Base-by-base conservation (phyloP, 2,329 filamentous ascomycete species). In the Pseudocercospora fijiensis region DNA sequence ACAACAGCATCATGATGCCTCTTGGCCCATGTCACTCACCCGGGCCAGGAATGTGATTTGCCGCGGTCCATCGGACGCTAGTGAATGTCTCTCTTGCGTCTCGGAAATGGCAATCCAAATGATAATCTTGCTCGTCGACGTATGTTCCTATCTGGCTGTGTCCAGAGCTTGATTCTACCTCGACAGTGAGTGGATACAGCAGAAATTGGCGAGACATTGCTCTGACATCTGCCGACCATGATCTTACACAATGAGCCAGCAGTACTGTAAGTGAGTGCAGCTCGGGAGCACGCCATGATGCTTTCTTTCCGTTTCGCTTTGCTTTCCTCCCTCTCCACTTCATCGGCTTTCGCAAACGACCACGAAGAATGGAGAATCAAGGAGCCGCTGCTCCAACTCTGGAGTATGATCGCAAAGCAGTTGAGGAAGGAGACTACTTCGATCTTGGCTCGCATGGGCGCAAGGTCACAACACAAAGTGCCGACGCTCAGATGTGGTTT, bases 401-500 rank as follows among this genome's bases (percentile, higher is more conserved):
- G 28, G 53, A 56, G 18, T 56, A 56, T 18, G 24, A 58, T 27
- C 41, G 33, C 37, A 30, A 45, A 45, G 41, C 56, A 24, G 62
- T 58, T 13, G 47, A 47, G 2, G 22, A 18, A 45, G 65, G 65
- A 16, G 59, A 65, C 33, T 77, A 78, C 64, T 83, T 81, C 73
- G 74, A 91, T 67, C 83, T 91, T 1, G 89, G 89, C 61, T 72
- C 78, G 0, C 87, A 85, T 72, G 76, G 79, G 30, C 83, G 85
- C n/a, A 70, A 77, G 2, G 78, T 91, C 52, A 86, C 77, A 37
- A 86, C 87, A 0, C 74, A 69, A 16, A 85, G 73, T 69, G 49
- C 73, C 3, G 78, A 81, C 52, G 82, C 86, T 1, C 85, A 90
- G 71, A 78, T 69, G 6, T 92, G 90, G 90, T 91, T 90, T 73